phyloP scores from a whole-genome alignment of 257 asterid genomes.

The Mitragyna speciosa region DNA sequence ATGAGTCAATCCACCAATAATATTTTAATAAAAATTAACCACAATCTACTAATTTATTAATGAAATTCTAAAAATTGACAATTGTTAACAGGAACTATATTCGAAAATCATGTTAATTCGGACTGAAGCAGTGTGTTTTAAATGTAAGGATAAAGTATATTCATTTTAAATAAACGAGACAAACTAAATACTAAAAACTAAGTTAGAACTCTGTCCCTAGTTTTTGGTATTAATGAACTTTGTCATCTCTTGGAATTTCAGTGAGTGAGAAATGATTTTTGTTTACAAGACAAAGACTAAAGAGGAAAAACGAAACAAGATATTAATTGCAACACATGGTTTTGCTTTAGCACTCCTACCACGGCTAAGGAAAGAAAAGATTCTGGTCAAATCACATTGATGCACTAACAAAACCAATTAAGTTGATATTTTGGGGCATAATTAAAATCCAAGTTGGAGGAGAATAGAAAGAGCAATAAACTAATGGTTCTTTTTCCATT shows the following conservation, averaged over 20 bases:
- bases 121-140: too few species aligned
- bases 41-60: too few species aligned
- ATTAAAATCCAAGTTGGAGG: too few species aligned
- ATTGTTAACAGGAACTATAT: too few species aligned
- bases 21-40: too few species aligned
- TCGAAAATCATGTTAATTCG: neutral
- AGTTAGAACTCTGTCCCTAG: too few species aligned
- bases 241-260: neutral
- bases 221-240: neutral
- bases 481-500: neutral
- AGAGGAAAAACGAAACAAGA: neutral
- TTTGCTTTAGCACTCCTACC: neutral
- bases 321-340: neutral
- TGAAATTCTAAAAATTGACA: too few species aligned
- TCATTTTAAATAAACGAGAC: neutral
- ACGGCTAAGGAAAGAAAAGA: too few species aligned
- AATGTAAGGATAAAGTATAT: neutral
- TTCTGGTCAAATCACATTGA: neutral
- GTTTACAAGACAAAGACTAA: neutral
- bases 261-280: neutral
- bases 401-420: neutral
- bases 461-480: neutral
- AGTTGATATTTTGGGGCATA: too few species aligned
- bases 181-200: too few species aligned
- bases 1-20: too few species aligned